A percentile compares a stretch with the other conserved stretches of the same genome.
These are phyloP conservation scores for Pseudopediastrum boryanum DNA, from an alignment of 139 green algal species.

Conservation along the genomic window DNA sequence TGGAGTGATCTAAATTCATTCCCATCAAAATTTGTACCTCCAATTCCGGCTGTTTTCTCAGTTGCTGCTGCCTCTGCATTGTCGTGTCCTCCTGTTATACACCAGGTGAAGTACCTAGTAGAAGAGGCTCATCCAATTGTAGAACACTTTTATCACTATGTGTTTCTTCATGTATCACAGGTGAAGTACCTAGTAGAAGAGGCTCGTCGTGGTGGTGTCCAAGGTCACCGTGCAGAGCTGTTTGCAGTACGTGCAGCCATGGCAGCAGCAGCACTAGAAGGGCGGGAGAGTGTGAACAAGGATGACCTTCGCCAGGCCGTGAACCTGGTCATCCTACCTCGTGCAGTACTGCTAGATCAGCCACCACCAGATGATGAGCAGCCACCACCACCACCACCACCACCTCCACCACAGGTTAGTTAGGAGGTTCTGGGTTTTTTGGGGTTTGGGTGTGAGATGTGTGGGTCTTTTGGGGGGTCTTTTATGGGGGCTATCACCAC, in stretches of 20 bases:
- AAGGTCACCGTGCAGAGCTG: slow-evolving; percentile 96
- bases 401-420: slow-evolving; percentile 67
- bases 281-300: slow-evolving; percentile 81
- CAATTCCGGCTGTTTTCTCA: too few relatives aligned
- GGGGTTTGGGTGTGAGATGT: background rate
- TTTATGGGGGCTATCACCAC: too few relatives aligned
- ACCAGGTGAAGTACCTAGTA: too few relatives aligned
- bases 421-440: background rate
- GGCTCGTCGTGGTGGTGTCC: slow-evolving; percentile 79
- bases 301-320: slow-evolving; percentile 96
- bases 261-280: slow-evolving; percentile 88
- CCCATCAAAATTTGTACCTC: too few relatives aligned
- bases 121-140: too few relatives aligned
- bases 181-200: slow-evolving; percentile 96
- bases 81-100: too few relatives aligned
- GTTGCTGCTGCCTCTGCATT: too few relatives aligned
- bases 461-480: too few relatives aligned
- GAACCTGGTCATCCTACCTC: slow-evolving; percentile 95
- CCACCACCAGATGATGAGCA: slow-evolving; percentile 76
- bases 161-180: too few relatives aligned
- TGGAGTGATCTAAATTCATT: too few relatives aligned
- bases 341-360: slow-evolving; percentile 68
- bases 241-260: slow-evolving; percentile 89
- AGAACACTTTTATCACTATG: too few relatives aligned
- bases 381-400: slow-evolving; percentile 82